Evolutionary conservation across 306 rosid species (phyloP).

Genomic region (apple (Malus domestica)): DNA sequence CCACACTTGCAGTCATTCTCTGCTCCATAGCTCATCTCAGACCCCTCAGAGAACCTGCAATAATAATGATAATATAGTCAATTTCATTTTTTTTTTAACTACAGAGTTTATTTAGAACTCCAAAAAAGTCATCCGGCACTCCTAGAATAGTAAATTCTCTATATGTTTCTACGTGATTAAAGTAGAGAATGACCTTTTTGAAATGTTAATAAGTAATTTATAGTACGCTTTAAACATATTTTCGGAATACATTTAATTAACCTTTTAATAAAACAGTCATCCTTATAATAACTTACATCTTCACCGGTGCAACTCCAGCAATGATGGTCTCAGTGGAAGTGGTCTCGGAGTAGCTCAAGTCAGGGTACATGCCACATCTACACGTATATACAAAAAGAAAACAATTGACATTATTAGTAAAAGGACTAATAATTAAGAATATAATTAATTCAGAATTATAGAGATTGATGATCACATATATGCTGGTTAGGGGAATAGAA

Average conservation of each 20-base stretch:
- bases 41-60: constrained; percentile 3
- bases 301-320: constrained; percentile 25
- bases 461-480: neutral
- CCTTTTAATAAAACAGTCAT: neutral
- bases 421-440: neutral
- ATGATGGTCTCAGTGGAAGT: constrained; percentile 16
- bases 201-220: too few species aligned
- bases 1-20: constrained; percentile 23
- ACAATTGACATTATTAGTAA: neutral
- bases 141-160: neutral
- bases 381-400: neutral
- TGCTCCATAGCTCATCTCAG: constrained; percentile 22
- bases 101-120: neutral
- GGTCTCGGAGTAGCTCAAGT: constrained; percentile 21
- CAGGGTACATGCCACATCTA: constrained; percentile 20
- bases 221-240: neutral
- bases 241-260: neutral
- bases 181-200: too few species aligned
- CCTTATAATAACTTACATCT: constrained; percentile 14
- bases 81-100: neutral
- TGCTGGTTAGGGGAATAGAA: neutral
- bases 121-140: neutral
- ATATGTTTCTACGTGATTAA: too few species aligned
- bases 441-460: neutral
- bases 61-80: neutral